These are phyloP conservation scores for Cytospora piceae DNA, from an alignment of 2,329 filamentous ascomycete genomes.

Conservation along the genomic window DNA sequence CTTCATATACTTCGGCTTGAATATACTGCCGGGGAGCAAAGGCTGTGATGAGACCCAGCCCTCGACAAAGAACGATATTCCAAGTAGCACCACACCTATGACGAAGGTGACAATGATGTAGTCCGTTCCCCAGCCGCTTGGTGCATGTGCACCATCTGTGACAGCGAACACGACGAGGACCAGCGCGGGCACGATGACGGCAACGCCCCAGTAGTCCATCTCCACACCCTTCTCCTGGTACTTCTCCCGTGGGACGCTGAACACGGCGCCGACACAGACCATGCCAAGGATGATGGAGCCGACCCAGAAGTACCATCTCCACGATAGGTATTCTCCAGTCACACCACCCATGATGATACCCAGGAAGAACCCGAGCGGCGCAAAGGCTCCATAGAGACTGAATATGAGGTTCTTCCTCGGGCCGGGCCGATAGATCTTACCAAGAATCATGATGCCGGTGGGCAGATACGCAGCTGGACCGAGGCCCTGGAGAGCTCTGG, in stretches of 20 bases:
- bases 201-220: conserved; percentile 73
- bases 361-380: conserved; percentile 61
- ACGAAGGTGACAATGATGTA: conserved; percentile 71
- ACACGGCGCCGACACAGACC: conserved; percentile 48
- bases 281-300: conserved; percentile 52
- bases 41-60: conserved; percentile 70
- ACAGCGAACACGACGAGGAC: conserved; percentile 75
- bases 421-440: conserved; percentile 69
- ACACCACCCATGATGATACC: conserved; percentile 71
- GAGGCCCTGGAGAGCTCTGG: conserved; percentile 74
- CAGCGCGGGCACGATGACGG: conserved; percentile 65
- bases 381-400: conserved; percentile 61
- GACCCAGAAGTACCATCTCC: conserved; percentile 74
- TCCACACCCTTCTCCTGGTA: conserved; percentile 34
- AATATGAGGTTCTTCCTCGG: conserved; percentile 72
- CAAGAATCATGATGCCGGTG: conserved; percentile 69
- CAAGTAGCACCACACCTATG: conserved; percentile 63
- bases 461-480: conserved; percentile 74
- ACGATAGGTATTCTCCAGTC: conserved; percentile 61
- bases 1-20: conserved; percentile 70
- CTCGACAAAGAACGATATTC: conserved; percentile 69
- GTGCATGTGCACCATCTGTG: conserved; percentile 72
- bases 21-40: conserved; percentile 70
- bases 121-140: conserved; percentile 71
- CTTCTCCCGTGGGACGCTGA: conserved; percentile 44